Evolutionary conservation across 208 protist genomes (phyloP).

Genomic region (Wallacemonas collosoma): DNA sequence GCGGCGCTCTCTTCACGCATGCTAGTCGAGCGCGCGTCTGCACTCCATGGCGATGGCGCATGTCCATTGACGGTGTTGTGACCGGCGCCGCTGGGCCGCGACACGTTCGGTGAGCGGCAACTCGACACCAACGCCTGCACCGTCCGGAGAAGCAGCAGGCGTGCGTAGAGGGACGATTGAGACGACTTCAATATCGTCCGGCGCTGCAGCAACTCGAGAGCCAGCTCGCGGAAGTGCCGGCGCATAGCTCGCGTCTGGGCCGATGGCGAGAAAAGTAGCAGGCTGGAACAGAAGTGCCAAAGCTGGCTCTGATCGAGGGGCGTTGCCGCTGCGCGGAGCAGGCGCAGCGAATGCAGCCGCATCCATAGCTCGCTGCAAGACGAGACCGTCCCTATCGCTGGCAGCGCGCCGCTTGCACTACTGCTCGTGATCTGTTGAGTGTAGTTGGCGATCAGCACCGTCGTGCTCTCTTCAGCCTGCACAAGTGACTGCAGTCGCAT

Average conservation of each 20-base stretch:
- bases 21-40: too few relatives aligned
- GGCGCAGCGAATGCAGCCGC: slow-evolving; percentile 40
- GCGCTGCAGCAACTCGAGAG: slow-evolving; percentile 24
- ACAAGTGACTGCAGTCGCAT: not conserved
- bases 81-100: not conserved
- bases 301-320: slow-evolving; percentile 34
- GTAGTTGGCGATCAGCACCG: not conserved
- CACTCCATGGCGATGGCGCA: too few relatives aligned
- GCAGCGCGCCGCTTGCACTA: not conserved
- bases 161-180: slow-evolving; percentile 59
- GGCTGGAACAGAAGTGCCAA: slow-evolving; percentile 20
- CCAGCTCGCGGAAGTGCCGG: slow-evolving; percentile 34
- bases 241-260: slow-evolving; percentile 24
- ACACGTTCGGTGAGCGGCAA: not conserved
- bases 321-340: slow-evolving; percentile 30
- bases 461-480: not conserved
- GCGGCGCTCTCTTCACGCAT: too few relatives aligned
- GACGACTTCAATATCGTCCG: slow-evolving; percentile 38
- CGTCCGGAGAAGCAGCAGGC: slow-evolving; percentile 61
- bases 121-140: slow-evolving; percentile 44
- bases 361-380: slow-evolving; percentile 46
- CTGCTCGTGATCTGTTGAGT: not conserved
- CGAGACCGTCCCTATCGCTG: not conserved
- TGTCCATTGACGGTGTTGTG: not conserved
- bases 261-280: slow-evolving; percentile 13